Evolutionary conservation across 208 protist species (phyloP).

Genomic region (Acanthamoeba quina): DNA sequence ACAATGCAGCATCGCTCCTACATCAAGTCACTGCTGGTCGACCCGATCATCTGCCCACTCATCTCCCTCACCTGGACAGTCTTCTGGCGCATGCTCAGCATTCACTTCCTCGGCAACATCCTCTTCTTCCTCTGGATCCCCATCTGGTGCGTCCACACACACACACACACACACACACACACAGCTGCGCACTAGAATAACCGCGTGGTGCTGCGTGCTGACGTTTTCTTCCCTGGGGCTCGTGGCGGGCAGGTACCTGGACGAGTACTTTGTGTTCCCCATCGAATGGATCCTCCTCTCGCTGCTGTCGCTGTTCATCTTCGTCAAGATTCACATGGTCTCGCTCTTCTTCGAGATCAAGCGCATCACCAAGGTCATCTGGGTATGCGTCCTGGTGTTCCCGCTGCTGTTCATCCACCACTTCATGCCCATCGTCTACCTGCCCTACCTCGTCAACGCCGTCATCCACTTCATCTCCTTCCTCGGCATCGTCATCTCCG

Average conservation of each 20-base stretch:
- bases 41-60: constrained; percentile 17
- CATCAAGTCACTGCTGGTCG: constrained; percentile 38
- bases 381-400: constrained; percentile 54
- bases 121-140: constrained; percentile 47
- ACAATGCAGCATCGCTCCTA: constrained; percentile 11
- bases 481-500: constrained; percentile 63
- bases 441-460: constrained; percentile 37
- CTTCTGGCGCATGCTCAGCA: constrained; percentile 24
- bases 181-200: too few species aligned
- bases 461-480: constrained; percentile 54
- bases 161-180: too few species aligned
- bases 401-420: constrained; percentile 52
- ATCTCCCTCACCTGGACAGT: not conserved
- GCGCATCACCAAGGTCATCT: constrained; percentile 26
- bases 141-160: not conserved
- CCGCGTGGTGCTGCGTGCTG: too few species aligned
- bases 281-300: constrained; percentile 29
- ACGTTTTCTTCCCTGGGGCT: too few species aligned
- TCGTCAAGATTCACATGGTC: constrained; percentile 54
- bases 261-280: constrained; percentile 39
- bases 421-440: constrained; percentile 59
- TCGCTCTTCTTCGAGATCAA: constrained; percentile 55
- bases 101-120: constrained; percentile 54
- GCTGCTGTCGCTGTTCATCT: constrained; percentile 40
- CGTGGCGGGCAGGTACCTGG: constrained; percentile 17